Evolutionary conservation across 2,329 filamentous ascomycete genomes (phyloP).

Genomic region (Cercospora beticola): DNA sequence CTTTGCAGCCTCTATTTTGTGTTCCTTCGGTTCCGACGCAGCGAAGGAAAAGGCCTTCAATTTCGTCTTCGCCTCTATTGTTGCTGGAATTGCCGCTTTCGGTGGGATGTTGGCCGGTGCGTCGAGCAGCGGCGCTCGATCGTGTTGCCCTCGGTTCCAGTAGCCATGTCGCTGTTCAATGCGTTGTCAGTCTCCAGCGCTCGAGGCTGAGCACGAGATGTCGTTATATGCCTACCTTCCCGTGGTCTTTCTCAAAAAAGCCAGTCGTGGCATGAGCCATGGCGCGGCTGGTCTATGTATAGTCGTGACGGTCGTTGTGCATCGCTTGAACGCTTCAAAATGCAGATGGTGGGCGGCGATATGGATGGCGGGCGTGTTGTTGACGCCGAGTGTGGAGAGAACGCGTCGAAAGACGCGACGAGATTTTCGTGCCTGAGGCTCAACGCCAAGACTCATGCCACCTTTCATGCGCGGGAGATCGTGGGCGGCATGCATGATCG

Average conservation of each 20-base stretch:
- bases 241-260: not conserved
- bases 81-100: constrained; percentile 51
- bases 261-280: not conserved
- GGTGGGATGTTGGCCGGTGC: constrained; percentile 30
- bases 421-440: not conserved
- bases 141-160: constrained; percentile 28
- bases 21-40: constrained; percentile 35
- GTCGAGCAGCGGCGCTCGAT: constrained; percentile 25
- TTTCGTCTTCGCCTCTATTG: constrained; percentile 55
- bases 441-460: not conserved
- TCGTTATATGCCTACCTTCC: not conserved
- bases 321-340: constrained; percentile 1
- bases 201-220: not conserved
- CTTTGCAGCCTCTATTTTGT: constrained; percentile 40
- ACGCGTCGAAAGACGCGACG: constrained; percentile 1
- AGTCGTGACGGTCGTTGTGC: not conserved
- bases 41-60: constrained; percentile 56
- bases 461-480: no score
- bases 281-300: not conserved
- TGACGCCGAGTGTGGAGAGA: not conserved
- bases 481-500: not conserved
- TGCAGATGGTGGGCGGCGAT: not conserved
- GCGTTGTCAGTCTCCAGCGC: not conserved
- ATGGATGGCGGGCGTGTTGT: not conserved
- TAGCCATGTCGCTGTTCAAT: constrained; percentile 26